Evolutionary conservation across 176 grass and related monocot genomes (phyloP).

Genomic region (Avena sativa): DNA sequence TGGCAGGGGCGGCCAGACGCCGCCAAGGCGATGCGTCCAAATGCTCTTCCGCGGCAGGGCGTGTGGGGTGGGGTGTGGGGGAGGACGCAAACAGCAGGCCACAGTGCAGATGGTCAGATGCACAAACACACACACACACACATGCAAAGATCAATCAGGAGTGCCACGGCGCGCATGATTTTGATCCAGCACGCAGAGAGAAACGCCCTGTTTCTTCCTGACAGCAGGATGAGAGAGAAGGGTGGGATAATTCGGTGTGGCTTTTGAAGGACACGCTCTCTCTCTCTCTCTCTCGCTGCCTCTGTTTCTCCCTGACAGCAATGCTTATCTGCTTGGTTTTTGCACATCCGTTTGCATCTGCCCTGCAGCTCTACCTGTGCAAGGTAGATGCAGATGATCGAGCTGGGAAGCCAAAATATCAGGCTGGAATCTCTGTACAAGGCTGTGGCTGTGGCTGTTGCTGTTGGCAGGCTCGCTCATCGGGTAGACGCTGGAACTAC

Average conservation of each 20-base stretch:
- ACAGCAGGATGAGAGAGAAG: background rate
- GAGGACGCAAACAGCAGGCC: background rate
- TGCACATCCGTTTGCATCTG: conserved; percentile 21
- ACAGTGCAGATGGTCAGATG: conserved; percentile 13
- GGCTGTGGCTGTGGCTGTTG: conserved; percentile 15
- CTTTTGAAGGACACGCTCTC: conserved; percentile 47
- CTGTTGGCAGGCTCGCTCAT: background rate
- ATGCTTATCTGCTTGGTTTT: conserved; percentile 48
- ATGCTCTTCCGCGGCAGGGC: conserved; percentile 14
- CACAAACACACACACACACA: background rate
- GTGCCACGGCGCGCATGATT: background rate
- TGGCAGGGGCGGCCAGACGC: background rate
- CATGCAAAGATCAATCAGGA: conserved; percentile 35
- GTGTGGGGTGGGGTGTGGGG: background rate
- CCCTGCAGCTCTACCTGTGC: background rate
- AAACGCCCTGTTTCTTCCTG: too few relatives aligned
- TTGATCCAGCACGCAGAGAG: conserved; percentile 3
- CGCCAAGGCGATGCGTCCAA: conserved; percentile 44
- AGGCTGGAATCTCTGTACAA: conserved; percentile 64
- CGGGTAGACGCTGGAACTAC: conserved; percentile 27
- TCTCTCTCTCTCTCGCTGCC: background rate
- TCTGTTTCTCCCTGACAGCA: background rate
- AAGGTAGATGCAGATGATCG: conserved; percentile 48
- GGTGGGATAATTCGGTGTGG: background rate
- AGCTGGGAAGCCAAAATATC: conserved; percentile 56